Evolutionary conservation across 1,284 basidiomycete species (phyloP), one percentile per base, ranked within the genome.

Genomic region (Agaricales sp.): DNA sequence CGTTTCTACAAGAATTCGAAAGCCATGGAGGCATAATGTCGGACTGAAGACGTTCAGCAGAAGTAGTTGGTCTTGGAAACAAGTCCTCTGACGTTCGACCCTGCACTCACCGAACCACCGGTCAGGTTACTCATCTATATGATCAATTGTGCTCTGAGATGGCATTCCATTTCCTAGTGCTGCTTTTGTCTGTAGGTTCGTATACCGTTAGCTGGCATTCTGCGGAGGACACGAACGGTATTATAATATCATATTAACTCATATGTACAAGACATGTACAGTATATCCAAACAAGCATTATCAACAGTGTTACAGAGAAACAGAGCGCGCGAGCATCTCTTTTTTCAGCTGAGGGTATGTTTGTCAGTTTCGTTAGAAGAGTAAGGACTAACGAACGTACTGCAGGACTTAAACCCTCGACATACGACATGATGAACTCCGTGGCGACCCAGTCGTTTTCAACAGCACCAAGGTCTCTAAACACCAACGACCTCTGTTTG

Each of bases 371-470:
- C 8, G 39, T 11, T 6, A 6, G 6, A 8, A 4, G 13, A 20
- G 18, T 11, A 16, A 20, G 18, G 6, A n/a, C 16, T 41, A 14
- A 6, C 14, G 6, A 30, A 41, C 39, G 6, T 41, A 41, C 39
- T 16, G 39, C 39, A 20, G 82, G 71, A 3, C 79, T 80, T 22
- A 73, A 65, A 22, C 77, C 81, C 51, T 80, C 78, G 58, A 89
- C 87, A 60, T 89, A 90, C 35, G 84, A 75, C 47, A 85, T 61
- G 23, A 88, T 66, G 52, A 90, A 79, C 59, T 88, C 77, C 11
- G 72, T 77, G 0, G 84, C 77, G 13, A 88, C 70, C 87, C 87
- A 90, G 55, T 80, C 74, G 58, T 68, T 78, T 54, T 87, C 78
- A 35, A 89, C 70, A 0, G 72, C 66, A 30, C 87, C 87, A 39